Evolutionary conservation across 2,329 filamentous ascomycete species (phyloP).

Genomic region (Neonectria hederae): DNA sequence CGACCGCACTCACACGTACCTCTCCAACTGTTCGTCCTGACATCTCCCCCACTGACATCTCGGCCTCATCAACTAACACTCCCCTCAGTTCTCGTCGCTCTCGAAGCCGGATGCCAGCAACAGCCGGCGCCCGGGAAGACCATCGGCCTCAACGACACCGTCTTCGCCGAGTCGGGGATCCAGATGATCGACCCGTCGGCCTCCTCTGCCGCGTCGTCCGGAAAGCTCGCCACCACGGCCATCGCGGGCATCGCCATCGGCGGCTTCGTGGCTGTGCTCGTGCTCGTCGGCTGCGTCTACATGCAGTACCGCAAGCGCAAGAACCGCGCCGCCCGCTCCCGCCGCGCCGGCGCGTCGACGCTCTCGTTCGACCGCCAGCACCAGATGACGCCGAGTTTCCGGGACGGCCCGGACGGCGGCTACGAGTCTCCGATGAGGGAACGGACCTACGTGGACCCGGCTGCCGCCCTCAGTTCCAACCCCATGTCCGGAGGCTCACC

Average conservation of each 20-base stretch:
- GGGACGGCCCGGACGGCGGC: slow-evolving; percentile 19
- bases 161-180: slow-evolving; percentile 52
- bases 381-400: slow-evolving; percentile 40
- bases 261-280: slow-evolving; percentile 49
- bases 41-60: neutral
- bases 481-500: slow-evolving; percentile 3
- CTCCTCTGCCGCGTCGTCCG: slow-evolving; percentile 13
- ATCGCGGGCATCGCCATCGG: slow-evolving; percentile 58
- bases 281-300: slow-evolving; percentile 52
- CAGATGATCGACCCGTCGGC: slow-evolving; percentile 47
- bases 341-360: slow-evolving; percentile 47
- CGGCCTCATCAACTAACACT: slow-evolving; percentile 8
- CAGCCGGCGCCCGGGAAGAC: slow-evolving; percentile 50
- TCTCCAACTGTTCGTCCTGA: slow-evolving; percentile 60
- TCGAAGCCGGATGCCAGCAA: slow-evolving; percentile 62
- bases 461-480: slow-evolving; percentile 28
- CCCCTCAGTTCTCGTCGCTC: slow-evolving; percentile 57
- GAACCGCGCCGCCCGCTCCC: slow-evolving; percentile 41
- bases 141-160: slow-evolving; percentile 55
- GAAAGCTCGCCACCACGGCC: slow-evolving; percentile 48
- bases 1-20: slow-evolving; percentile 51
- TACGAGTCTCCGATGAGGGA: slow-evolving; percentile 28
- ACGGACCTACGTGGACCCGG: slow-evolving; percentile 26
- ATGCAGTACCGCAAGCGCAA: slow-evolving; percentile 57
- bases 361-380: slow-evolving; percentile 64